phyloP scores from a whole-genome alignment of 1,139 yeast genomes.

The Hemisphaericaspora subhashii region DNA sequence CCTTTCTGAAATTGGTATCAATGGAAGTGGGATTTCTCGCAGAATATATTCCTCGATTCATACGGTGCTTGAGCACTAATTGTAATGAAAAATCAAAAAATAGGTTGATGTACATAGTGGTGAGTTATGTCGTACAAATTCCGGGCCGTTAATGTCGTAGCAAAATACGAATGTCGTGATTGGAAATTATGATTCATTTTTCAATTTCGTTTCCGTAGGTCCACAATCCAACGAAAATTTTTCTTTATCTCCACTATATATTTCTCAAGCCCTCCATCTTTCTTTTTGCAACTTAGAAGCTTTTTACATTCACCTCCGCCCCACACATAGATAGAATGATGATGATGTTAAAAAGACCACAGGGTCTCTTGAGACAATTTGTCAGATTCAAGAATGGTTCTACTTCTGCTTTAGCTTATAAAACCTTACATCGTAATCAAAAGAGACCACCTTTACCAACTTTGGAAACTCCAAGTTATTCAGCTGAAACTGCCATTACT shows the following conservation, averaged over 20 bases:
- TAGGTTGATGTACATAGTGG: too few species aligned
- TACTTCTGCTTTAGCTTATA: slow-evolving; percentile 94
- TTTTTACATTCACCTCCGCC: neutral
- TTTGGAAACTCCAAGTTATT: slow-evolving; percentile 93
- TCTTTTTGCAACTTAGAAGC: neutral
- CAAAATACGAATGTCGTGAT: too few species aligned
- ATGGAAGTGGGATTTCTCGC: too few species aligned
- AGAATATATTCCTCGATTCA: too few species aligned
- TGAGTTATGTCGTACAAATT: neutral
- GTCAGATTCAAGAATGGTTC: slow-evolving; percentile 50
- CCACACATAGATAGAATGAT: too few species aligned
- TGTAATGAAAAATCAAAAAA: too few species aligned
- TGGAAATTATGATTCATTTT: neutral
- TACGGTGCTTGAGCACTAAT: too few species aligned
- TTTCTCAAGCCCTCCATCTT: neutral
- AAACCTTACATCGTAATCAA: slow-evolving; percentile 82
- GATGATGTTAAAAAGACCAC: slow-evolving; percentile 14
- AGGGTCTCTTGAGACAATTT: slow-evolving; percentile 10
- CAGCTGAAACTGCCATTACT: slow-evolving; percentile 93
- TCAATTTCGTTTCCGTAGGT: neutral
- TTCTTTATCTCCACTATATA: too few species aligned
- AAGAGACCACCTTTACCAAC: slow-evolving; percentile 91
- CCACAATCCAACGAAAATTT: neutral
- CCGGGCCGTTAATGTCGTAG: neutral
- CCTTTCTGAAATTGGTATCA: too few species aligned